Percentiles rank a stretch among this genome's conserved stretches.
phyloP scores from a whole-genome alignment of 768 basidiomycete species.

The Pholiota microspora region DNA sequence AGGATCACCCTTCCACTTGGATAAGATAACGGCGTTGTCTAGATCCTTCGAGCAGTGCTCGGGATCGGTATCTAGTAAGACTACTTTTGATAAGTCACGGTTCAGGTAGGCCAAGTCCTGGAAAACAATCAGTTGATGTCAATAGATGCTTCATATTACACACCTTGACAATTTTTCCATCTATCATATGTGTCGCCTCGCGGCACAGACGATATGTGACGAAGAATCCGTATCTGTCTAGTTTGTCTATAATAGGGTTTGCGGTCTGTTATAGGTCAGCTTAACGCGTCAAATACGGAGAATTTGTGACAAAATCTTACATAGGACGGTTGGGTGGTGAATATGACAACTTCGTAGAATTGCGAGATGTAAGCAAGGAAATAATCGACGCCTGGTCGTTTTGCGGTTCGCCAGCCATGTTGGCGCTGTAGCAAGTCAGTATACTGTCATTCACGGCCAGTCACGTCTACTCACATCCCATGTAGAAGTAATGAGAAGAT shows the following conservation, averaged over 20 bases:
- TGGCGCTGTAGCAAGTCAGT: constrained; percentile 54
- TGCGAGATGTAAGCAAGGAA: constrained; percentile 97
- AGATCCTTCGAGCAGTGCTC: constrained; percentile 80
- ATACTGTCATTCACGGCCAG: neutral
- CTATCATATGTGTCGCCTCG: constrained; percentile 81
- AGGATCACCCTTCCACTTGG: constrained; percentile 83
- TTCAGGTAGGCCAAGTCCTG: constrained; percentile 94
- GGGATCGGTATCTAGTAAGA: constrained; percentile 81
- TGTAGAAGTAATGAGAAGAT: constrained; percentile 84
- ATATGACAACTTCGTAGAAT: constrained; percentile 97
- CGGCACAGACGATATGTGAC: constrained; percentile 90
- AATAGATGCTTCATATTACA: constrained; percentile 2
- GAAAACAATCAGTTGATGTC: neutral
- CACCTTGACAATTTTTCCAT: constrained; percentile 87
- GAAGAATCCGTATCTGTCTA: constrained; percentile 91
- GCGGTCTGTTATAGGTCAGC: constrained; percentile 60
- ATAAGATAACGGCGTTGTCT: constrained; percentile 83
- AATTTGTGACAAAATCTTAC: too few relatives aligned
- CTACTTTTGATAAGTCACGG: constrained; percentile 87
- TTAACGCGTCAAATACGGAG: neutral
- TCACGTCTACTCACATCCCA: constrained; percentile 80
- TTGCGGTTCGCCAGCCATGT: constrained; percentile 96
- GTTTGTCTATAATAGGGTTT: constrained; percentile 82
- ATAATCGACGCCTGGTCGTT: constrained; percentile 97
- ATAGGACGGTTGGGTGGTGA: constrained; percentile 87